These are phyloP conservation scores for Metschnikowia arizonensis DNA, from an alignment of 805 yeast species.

Conservation along the genomic window DNA sequence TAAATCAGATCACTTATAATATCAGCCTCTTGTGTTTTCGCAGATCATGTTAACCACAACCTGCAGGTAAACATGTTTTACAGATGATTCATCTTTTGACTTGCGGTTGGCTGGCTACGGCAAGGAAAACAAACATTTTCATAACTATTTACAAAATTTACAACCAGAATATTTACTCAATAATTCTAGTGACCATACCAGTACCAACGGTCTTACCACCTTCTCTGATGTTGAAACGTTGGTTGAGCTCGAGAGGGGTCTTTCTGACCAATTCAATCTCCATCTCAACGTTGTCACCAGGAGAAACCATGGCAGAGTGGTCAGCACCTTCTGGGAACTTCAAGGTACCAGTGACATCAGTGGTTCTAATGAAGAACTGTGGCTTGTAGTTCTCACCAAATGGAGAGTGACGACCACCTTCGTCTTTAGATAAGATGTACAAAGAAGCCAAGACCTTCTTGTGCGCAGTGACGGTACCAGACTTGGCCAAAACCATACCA, in stretches of 20 bases:
- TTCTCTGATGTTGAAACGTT: constrained; percentile 98
- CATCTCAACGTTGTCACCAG: constrained; percentile 99
- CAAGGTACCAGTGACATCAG: constrained; percentile 87
- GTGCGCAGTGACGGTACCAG: constrained; percentile 89
- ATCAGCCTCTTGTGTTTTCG: constrained; percentile 2
- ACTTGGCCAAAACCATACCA: constrained; percentile 96
- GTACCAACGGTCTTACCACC: constrained; percentile 99
- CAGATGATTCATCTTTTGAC: not conserved
- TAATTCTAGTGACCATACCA: constrained; percentile 91
- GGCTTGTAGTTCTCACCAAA: constrained; percentile 98
- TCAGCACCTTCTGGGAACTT: constrained; percentile 85
- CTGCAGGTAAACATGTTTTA: not conserved
- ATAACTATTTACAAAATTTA: constrained; percentile 5
- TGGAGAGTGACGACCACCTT: constrained; percentile 99
- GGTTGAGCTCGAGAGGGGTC: constrained; percentile 92
- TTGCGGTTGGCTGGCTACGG: not conserved
- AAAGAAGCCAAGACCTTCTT: constrained; percentile 89
- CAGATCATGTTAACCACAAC: not conserved
- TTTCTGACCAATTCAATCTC: constrained; percentile 83
- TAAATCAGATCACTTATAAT: not conserved
- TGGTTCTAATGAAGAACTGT: constrained; percentile 93
- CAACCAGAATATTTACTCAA: constrained; percentile 44
- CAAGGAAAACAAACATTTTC: constrained; percentile 4
- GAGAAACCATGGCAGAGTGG: constrained; percentile 86
- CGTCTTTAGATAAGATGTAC: constrained; percentile 90